These are phyloP conservation scores for Candida khao-thaluensis DNA, from an alignment of 805 yeast species.

Conservation along the genomic window DNA sequence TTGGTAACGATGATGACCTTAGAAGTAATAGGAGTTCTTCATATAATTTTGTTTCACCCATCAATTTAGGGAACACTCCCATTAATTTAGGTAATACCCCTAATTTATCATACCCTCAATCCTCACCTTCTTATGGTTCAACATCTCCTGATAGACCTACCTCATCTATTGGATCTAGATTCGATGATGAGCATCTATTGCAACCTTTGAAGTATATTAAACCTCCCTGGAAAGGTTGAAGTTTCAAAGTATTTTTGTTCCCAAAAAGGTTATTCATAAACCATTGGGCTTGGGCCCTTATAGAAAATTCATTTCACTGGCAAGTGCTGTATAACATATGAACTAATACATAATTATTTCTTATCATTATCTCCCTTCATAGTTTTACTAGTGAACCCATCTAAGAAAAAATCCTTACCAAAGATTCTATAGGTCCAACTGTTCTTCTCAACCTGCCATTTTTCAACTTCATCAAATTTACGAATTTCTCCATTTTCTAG, in stretches of 20 bases:
- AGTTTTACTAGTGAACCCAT: slow-evolving; percentile 44
- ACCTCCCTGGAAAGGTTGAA: slow-evolving; percentile 19
- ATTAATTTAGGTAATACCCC: slow-evolving; percentile 8
- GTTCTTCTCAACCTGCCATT: slow-evolving; percentile 39
- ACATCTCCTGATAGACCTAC: slow-evolving; percentile 36
- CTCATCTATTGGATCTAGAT: slow-evolving; percentile 35
- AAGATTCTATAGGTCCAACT: slow-evolving; percentile 38
- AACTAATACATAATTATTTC: neutral
- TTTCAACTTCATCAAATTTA: slow-evolving; percentile 38
- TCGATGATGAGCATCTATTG: slow-evolving; percentile 30
- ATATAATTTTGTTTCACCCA: slow-evolving; percentile 10
- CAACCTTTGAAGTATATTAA: slow-evolving; percentile 21
- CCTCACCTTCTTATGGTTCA: slow-evolving; percentile 14
- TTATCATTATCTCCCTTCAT: slow-evolving; percentile 19
- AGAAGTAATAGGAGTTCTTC: slow-evolving; percentile 3
- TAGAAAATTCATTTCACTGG: too few relatives aligned
- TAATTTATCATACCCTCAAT: slow-evolving; percentile 15
- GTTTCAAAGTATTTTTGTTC: neutral
- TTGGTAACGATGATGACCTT: slow-evolving; percentile 4
- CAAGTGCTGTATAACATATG: neutral
- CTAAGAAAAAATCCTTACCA: slow-evolving; percentile 42
- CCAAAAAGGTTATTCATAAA: too few relatives aligned
- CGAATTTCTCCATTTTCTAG: slow-evolving; percentile 32
- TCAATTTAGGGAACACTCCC: slow-evolving; percentile 7
- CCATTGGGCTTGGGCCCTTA: too few relatives aligned